Base-by-base conservation (phyloP, 192 early-diverging fungal genomes). In the Umbelopsis ramanniana region DNA sequence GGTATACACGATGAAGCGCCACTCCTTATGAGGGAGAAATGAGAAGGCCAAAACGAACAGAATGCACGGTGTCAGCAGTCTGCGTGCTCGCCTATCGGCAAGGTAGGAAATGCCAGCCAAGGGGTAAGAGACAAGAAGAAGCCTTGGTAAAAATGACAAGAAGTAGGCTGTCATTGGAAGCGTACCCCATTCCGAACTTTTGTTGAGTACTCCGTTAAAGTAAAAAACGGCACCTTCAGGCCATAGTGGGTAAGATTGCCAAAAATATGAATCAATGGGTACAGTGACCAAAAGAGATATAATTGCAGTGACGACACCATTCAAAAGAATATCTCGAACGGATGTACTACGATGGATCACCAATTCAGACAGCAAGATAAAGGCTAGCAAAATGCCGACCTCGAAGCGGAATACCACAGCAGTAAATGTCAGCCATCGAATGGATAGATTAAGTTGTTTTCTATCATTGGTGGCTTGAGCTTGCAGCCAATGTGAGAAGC, bases 11-110 rank as follows among this genome's bases (percentile, higher is more conserved):
- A 99, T 87, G 76, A 99, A 99, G 15, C 97, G 84, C 94, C 95
- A 96, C 74, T 99, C 97, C 78, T 99, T 99, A 80, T 98, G 97
- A 14, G 87, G 86, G 45, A 95, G 83, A 29, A 87, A 82, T 19
- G 94, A 96, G 66, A 94, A 94, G 4, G 88, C 33, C 3, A 71
- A 55, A 12, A 96, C 83, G 70, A 89, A 94, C 1, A 82, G 75
- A 4, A 85, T 10, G 4, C 81, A 81, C 0, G 93, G 91, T 12
- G 80, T 38, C 5, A 92, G 75, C 10, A 92, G 77, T 14, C 81
- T 80, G 17, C 85, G 74, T 7, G 82, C 78, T 24, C 88, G 82
- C 4, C 7, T 66, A 71, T 91, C 87, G 0, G 53, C 43, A 11
- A 84, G 40, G 2, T 73, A 74, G n/a, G 86, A 89, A 15, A 81